These are phyloP conservation scores for Knoxdaviesia capensis DNA, from an alignment of 2,329 filamentous ascomycete species.

Conservation along the genomic window DNA sequence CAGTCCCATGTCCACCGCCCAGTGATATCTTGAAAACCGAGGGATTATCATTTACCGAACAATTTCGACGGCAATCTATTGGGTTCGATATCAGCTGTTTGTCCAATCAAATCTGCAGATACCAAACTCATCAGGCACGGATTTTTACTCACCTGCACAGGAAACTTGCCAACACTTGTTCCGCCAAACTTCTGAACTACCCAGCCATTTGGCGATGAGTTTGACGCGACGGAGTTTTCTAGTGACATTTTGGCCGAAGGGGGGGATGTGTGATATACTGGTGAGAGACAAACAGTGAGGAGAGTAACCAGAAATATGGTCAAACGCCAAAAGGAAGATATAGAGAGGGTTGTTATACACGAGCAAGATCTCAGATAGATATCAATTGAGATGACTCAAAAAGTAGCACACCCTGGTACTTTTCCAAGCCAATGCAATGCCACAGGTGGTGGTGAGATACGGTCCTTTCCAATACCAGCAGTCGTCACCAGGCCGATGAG, in stretches of 20 bases:
- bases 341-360: no score
- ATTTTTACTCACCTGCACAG: slow-evolving; percentile 35
- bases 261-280: background rate
- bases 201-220: slow-evolving; percentile 53
- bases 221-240: slow-evolving; percentile 15
- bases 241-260: slow-evolving; percentile 1
- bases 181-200: slow-evolving; percentile 90
- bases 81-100: background rate
- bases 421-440: no score
- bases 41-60: slow-evolving; percentile 14
- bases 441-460: no score
- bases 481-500: no score
- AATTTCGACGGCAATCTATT: slow-evolving; percentile 21
- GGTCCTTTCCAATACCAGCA: no score
- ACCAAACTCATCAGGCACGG: background rate
- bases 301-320: background rate
- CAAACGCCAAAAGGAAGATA: no score
- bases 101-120: background rate
- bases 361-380: no score
- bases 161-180: slow-evolving; percentile 89
- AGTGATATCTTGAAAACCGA: background rate
- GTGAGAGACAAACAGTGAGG: background rate
- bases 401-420: no score
- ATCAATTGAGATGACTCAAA: no score
- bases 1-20: background rate